These are phyloP conservation scores for Cyberlindnera japonica DNA, from an alignment of 805 yeast species.

Conservation along the genomic window DNA sequence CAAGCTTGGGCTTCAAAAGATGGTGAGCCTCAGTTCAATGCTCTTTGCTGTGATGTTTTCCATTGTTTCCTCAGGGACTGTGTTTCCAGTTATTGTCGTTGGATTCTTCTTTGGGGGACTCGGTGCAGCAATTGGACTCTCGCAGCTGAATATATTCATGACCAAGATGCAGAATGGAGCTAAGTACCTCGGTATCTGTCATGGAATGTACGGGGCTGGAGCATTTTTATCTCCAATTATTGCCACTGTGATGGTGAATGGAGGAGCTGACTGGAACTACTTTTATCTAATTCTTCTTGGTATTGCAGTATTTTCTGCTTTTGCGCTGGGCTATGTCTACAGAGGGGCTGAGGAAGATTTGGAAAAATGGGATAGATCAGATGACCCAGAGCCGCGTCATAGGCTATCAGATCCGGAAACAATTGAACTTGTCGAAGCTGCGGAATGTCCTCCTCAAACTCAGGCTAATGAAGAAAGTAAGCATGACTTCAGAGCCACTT, in stretches of 20 bases:
- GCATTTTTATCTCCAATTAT: conserved; percentile 59
- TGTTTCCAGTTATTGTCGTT: conserved; percentile 43
- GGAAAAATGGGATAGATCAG: conserved; percentile 14
- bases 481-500: conserved; percentile 30
- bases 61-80: conserved; percentile 44
- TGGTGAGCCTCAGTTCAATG: conserved; percentile 37
- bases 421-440: conserved; percentile 6
- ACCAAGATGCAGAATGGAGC: conserved; percentile 41
- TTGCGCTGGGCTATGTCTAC: conserved; percentile 39
- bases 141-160: conserved; percentile 51
- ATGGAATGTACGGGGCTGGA: conserved; percentile 61
- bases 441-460: not conserved
- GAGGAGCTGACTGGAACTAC: conserved; percentile 51
- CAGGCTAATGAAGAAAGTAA: not conserved
- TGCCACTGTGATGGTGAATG: conserved; percentile 50
- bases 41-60: conserved; percentile 39
- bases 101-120: conserved; percentile 56
- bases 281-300: conserved; percentile 49
- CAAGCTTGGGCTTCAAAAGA: conserved; percentile 36
- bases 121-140: conserved; percentile 46
- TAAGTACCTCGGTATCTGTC: conserved; percentile 48
- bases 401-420: conserved; percentile 1
- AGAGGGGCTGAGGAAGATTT: conserved; percentile 42
- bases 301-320: conserved; percentile 32
- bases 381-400: conserved; percentile 3